These are phyloP conservation scores for Fusarium anguioides DNA, from an alignment of 2,329 filamentous ascomycete species.

Conservation along the genomic window DNA sequence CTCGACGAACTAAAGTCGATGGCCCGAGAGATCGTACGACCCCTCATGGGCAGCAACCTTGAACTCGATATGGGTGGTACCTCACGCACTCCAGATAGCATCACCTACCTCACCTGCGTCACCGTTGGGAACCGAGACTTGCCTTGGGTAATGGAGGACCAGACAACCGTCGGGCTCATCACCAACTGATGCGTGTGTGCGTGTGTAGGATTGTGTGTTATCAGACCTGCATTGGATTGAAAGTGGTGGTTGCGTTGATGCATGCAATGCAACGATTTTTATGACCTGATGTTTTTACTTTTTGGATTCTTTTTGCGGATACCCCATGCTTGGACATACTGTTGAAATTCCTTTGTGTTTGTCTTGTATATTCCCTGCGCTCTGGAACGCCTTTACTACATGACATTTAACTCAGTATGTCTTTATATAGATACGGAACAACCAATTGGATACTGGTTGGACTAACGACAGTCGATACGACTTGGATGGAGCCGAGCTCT, in stretches of 20 bases:
- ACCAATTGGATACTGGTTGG: slow-evolving; percentile 11
- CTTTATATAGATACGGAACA: slow-evolving; percentile 27
- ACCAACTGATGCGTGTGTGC: slow-evolving; percentile 16
- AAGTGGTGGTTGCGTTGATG: slow-evolving; percentile 26
- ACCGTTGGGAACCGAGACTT: slow-evolving; percentile 61
- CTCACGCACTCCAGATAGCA: slow-evolving; percentile 55
- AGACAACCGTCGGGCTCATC: slow-evolving; percentile 27
- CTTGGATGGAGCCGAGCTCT: slow-evolving; percentile 30
- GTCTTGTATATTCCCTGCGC: slow-evolving; percentile 28
- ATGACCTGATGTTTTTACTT: slow-evolving; percentile 38
- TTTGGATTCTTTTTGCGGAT: slow-evolving; percentile 40
- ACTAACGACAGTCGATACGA: slow-evolving; percentile 7
- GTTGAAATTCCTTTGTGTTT: slow-evolving; percentile 32
- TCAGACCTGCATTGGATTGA: slow-evolving; percentile 4
- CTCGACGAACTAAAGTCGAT: slow-evolving; percentile 89
- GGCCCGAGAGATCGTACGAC: slow-evolving; percentile 83
- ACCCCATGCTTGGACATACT: slow-evolving; percentile 39
- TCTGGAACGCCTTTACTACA: slow-evolving; percentile 16
- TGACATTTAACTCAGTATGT: slow-evolving; percentile 9
- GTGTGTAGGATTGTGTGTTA: neutral
- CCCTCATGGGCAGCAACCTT: slow-evolving; percentile 85
- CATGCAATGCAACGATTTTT: slow-evolving; percentile 38
- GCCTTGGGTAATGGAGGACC: slow-evolving; percentile 59
- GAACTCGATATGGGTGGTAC: slow-evolving; percentile 75
- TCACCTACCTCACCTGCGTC: slow-evolving; percentile 64